Evolutionary conservation across 805 yeast species (phyloP), one percentile per base, ranked within the genome.

Genomic region (Lipomyces sp.): DNA sequence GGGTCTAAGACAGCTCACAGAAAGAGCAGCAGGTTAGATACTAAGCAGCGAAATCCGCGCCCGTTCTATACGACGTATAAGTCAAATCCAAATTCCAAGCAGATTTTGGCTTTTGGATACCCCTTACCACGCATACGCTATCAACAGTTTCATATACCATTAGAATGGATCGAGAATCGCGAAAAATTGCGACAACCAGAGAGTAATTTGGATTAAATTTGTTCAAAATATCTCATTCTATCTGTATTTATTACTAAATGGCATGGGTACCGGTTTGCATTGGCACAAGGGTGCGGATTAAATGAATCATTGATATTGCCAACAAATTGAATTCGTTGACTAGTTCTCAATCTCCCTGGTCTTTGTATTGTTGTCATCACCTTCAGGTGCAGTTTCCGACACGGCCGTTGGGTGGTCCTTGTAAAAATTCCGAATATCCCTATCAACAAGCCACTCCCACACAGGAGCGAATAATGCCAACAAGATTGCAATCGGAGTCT

Each of bases 391-490:
- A 15, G 48, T 8, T 42, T 42, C 24, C 24, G 48, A n/a, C 48
- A 7, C 48, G n/a, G 48, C 18, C 48, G n/a, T 15, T 18, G 48
- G n/a, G n/a, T 13, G 8, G 8, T 42, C 8, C 34, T 42, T 48
- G 51, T 39, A 66, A 42, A 34, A 66, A 1, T n/a, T 18, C 34
- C 59, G 59, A 18, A 67, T 67, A 34, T 67, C 71, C 29, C 56
- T 30, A 24, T 30, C 50, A 15, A 62, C 65, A 24, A 66, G 30
- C 66, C 60, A 55, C 50, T 58, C 61, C 39, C 54, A 57, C 29
- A 92, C 69, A 0, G 97, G 94, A 8, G 85, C 86, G 24, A 87
- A 64, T 15, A 90, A 74, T 24, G 84, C 80, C 30, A 87, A 77
- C 2, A 85, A 39, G 7, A 87, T 75, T 0, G 87, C 82, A 0